A percentile compares a stretch with the other conserved stretches of the same genome.
phyloP scores from a whole-genome alignment of 345 rosid genomes.

The Aquilaria yunnanensis region DNA sequence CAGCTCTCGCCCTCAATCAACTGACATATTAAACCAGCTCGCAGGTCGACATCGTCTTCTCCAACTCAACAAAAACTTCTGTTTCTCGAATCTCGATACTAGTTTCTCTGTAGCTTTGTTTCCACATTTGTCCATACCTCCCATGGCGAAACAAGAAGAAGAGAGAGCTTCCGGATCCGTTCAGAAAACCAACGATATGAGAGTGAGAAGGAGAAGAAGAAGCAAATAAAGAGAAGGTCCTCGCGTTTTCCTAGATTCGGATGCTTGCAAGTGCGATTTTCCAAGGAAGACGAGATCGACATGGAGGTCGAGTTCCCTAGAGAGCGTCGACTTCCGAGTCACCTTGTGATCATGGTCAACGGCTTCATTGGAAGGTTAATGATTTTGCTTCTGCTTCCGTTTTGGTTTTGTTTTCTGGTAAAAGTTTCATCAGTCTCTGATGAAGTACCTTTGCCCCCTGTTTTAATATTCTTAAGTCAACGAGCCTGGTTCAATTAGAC shows the following conservation, averaged over 20 bases:
- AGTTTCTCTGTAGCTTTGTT: not conserved
- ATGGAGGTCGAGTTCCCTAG: constrained; percentile 34
- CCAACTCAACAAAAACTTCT: too few species aligned
- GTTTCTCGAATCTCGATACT: too few species aligned
- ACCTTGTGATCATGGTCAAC: constrained; percentile 76
- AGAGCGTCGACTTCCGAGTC: constrained; percentile 40
- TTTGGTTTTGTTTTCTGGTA: not conserved
- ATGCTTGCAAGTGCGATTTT: constrained; percentile 45
- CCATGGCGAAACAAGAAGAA: not conserved
- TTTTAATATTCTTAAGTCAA: too few species aligned
- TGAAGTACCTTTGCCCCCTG: constrained; percentile 18
- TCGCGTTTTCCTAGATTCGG: constrained; percentile 31
- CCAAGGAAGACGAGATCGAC: constrained; percentile 42
- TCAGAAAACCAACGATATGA: not conserved
- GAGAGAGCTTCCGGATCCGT: not conserved
- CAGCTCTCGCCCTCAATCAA: too few species aligned
- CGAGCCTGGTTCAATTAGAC: too few species aligned
- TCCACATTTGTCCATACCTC: not conserved
- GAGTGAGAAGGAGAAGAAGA: not conserved
- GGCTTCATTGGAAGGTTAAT: constrained; percentile 81
- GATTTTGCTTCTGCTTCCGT: not conserved
- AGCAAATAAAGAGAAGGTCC: constrained; percentile 18
- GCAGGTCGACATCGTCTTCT: too few species aligned
- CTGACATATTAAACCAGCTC: too few species aligned
- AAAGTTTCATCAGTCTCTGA: constrained; percentile 48